phyloP scores from a whole-genome alignment of 495 filamentous ascomycete species.

The Lentithecium fluviatile region DNA sequence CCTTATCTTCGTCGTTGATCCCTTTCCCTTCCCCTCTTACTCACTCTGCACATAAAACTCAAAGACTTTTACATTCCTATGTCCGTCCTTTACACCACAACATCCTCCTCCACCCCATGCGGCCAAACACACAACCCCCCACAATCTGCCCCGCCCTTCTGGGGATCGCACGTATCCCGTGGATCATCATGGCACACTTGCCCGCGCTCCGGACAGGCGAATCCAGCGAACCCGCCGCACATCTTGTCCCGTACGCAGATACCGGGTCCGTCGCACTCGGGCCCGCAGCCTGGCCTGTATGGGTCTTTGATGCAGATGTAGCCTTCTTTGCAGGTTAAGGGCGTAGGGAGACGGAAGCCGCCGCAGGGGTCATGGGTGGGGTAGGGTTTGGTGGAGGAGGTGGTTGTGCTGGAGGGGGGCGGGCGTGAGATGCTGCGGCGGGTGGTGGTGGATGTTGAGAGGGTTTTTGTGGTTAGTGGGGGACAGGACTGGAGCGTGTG shows the following conservation, averaged over 20 bases:
- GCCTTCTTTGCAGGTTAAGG: constrained; percentile 4
- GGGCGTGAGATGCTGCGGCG: too few species aligned
- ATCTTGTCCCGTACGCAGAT: constrained; percentile 27
- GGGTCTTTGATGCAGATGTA: constrained; percentile 28
- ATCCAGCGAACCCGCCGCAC: constrained; percentile 30
- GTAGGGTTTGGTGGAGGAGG: constrained; percentile 6
- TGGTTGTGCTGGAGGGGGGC: too few species aligned
- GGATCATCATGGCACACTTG: constrained; percentile 31
- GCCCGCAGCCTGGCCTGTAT: constrained; percentile 20
- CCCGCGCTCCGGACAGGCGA: constrained; percentile 4
- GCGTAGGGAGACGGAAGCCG: constrained; percentile 23
- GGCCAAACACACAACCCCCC: constrained; percentile 21
- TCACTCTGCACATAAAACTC: too few species aligned
- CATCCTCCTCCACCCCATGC: neutral
- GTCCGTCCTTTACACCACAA: neutral
- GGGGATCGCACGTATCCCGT: constrained; percentile 31
- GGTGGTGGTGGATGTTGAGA: neutral
- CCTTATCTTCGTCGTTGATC: neutral
- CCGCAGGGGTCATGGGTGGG: constrained; percentile 18
- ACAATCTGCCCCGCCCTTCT: constrained; percentile 29
- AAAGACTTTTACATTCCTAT: too few species aligned
- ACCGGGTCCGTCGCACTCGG: constrained; percentile 24
- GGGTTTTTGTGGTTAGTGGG: neutral
- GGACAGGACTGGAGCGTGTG: neutral
- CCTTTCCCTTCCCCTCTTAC: neutral